Evolutionary conservation across 805 yeast species (phyloP).

Genomic region (Candida arabinofermentans): DNA sequence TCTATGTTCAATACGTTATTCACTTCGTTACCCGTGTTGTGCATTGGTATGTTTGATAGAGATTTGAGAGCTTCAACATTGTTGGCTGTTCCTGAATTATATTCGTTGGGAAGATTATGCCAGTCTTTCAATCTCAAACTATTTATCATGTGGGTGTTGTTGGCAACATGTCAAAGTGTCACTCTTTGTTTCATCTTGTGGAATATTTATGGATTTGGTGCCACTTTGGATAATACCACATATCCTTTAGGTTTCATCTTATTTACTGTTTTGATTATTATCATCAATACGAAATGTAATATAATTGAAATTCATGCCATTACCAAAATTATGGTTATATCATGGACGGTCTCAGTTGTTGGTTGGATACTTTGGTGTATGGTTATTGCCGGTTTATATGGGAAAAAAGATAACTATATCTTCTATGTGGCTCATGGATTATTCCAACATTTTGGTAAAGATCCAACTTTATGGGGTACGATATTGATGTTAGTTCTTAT

Average conservation of each 20-base stretch:
- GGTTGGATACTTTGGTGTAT: constrained; percentile 89
- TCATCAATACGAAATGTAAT: constrained; percentile 76
- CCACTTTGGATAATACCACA: constrained; percentile 67
- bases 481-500: constrained; percentile 52
- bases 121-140: constrained; percentile 68
- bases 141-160: constrained; percentile 72
- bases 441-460: constrained; percentile 68
- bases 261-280: constrained; percentile 65
- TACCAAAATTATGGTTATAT: constrained; percentile 62
- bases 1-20: constrained; percentile 96
- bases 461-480: constrained; percentile 84
- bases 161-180: constrained; percentile 72
- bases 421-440: constrained; percentile 73
- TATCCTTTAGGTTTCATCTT: constrained; percentile 78
- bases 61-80: constrained; percentile 87
- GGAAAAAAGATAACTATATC: constrained; percentile 47
- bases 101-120: constrained; percentile 68
- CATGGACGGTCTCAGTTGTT: constrained; percentile 65
- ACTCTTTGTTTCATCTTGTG: constrained; percentile 64
- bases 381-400: constrained; percentile 66
- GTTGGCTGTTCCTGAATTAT: constrained; percentile 87
- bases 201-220: constrained; percentile 66
- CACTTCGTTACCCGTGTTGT: constrained; percentile 86
- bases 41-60: constrained; percentile 93
- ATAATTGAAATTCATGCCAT: constrained; percentile 76